Conservation (phyloP, 2,329 filamentous ascomycete species). For the Catunica adiposa region DNA sequence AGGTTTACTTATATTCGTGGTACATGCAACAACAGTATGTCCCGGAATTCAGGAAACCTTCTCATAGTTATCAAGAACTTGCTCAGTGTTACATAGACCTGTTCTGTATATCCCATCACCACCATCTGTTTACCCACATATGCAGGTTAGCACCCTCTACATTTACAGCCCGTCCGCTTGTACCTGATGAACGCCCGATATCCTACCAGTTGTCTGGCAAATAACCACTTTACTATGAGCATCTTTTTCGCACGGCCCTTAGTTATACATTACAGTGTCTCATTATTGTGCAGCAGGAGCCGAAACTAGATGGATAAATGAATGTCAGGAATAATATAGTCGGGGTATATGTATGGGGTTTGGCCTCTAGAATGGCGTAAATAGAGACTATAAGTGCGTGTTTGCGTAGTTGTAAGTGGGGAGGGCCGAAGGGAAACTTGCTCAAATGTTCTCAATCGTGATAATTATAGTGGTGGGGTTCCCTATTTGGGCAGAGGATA, state of each 20-base stretch:
- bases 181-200: background rate
- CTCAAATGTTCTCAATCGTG: constrained; percentile 8
- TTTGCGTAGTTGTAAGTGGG: background rate
- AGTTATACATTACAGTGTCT: too few relatives aligned
- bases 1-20: background rate
- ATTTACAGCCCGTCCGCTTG: background rate
- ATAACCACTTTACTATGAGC: background rate
- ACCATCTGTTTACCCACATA: background rate
- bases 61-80: background rate
- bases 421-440: constrained; percentile 2
- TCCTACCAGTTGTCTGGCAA: background rate
- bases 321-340: background rate
- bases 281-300: too few relatives aligned
- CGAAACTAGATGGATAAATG: too few relatives aligned
- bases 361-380: background rate
- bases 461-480: background rate
- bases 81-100: background rate
- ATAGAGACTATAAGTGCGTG: background rate
- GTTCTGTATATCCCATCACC: background rate
- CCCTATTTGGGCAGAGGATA: background rate
- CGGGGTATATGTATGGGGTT: background rate
- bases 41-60: background rate
- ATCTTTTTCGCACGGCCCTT: background rate
- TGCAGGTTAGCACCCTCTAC: background rate
- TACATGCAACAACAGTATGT: background rate